Percentiles rank a stretch among this genome's conserved stretches.
These are phyloP conservation scores for Mycena albidolilacea DNA, from an alignment of 768 basidiomycete species.

Conservation along the genomic window DNA sequence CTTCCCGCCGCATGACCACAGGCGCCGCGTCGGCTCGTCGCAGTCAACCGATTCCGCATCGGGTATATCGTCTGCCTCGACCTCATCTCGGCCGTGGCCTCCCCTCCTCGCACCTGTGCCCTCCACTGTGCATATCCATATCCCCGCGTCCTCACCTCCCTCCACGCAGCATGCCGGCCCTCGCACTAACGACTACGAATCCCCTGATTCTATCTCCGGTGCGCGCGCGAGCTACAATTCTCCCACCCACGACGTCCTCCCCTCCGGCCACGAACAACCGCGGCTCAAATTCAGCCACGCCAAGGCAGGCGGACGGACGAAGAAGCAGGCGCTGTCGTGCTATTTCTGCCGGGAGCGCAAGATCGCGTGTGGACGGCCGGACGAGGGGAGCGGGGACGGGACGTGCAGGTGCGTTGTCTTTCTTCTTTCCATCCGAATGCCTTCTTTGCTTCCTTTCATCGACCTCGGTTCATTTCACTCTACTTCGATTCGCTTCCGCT, in stretches of 20 bases:
- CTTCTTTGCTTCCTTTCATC: slow-evolving; percentile 8
- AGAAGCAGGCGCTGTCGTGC: slow-evolving; percentile 56
- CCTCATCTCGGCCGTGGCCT: not conserved
- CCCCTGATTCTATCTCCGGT: too few species aligned
- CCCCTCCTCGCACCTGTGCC: too few species aligned
- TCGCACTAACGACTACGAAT: too few species aligned
- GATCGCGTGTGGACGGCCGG: slow-evolving; percentile 64
- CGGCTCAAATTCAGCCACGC: slow-evolving; percentile 37
- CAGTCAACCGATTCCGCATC: not conserved
- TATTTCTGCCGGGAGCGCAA: slow-evolving; percentile 66
- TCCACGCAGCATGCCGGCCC: too few species aligned
- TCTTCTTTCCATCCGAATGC: not conserved
- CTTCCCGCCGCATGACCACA: not conserved
- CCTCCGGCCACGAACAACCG: not conserved
- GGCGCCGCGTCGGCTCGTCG: not conserved
- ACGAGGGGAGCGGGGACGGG: slow-evolving; percentile 47
- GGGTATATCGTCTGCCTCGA: not conserved
- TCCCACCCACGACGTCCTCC: not conserved
- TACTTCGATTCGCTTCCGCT: too few species aligned
- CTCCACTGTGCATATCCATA: too few species aligned
- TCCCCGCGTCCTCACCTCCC: too few species aligned
- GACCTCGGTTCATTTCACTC: too few species aligned
- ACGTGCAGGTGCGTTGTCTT: slow-evolving; percentile 59
- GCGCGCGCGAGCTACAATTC: too few species aligned
- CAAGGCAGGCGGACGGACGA: slow-evolving; percentile 40